A percentile compares a stretch with the other conserved stretches of the same genome.
Evolutionary conservation across 768 basidiomycete genomes (phyloP).

Genomic region (Ephemerocybe angulata): DNA sequence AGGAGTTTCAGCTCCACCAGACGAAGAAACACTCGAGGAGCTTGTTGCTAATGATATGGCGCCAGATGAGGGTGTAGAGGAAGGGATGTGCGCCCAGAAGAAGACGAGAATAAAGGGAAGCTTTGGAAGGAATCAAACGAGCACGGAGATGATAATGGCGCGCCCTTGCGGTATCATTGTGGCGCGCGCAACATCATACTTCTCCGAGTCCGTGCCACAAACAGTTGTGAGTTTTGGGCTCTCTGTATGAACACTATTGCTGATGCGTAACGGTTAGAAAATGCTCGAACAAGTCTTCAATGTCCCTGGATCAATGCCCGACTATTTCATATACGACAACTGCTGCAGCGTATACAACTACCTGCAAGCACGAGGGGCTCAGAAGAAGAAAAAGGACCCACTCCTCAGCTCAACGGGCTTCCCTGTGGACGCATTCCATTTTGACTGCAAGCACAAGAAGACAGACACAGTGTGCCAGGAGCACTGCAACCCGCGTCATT

Average conservation of each 20-base stretch:
- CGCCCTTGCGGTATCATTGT: slow-evolving; percentile 26
- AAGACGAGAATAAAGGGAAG: slow-evolving; percentile 19
- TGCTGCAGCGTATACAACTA: slow-evolving; percentile 19
- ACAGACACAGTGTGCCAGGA: slow-evolving; percentile 20
- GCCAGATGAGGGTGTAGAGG: slow-evolving; percentile 5
- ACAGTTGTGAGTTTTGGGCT: slow-evolving; percentile 16
- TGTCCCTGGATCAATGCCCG: slow-evolving; percentile 16
- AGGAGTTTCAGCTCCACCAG: slow-evolving; percentile 1
- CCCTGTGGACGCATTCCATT: slow-evolving; percentile 27
- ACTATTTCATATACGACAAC: slow-evolving; percentile 24
- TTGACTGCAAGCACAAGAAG: slow-evolving; percentile 22
- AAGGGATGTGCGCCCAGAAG: slow-evolving; percentile 6
- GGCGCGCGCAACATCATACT: slow-evolving; percentile 24
- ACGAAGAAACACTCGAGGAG: background rate
- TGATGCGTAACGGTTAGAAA: slow-evolving; percentile 4
- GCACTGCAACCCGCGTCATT: slow-evolving; percentile 23
- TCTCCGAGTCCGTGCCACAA: slow-evolving; percentile 21
- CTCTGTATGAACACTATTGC: background rate
- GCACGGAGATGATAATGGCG: slow-evolving; percentile 27
- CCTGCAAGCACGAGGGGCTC: too few species aligned
- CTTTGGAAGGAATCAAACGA: slow-evolving; percentile 27
- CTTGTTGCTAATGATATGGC: background rate
- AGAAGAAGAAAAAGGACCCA: slow-evolving; percentile 10
- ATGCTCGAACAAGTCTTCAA: slow-evolving; percentile 20
- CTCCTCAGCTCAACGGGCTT: slow-evolving; percentile 14